These are phyloP conservation scores for Rhazya stricta DNA, from an alignment of 257 asterid species.

Conservation along the genomic window DNA sequence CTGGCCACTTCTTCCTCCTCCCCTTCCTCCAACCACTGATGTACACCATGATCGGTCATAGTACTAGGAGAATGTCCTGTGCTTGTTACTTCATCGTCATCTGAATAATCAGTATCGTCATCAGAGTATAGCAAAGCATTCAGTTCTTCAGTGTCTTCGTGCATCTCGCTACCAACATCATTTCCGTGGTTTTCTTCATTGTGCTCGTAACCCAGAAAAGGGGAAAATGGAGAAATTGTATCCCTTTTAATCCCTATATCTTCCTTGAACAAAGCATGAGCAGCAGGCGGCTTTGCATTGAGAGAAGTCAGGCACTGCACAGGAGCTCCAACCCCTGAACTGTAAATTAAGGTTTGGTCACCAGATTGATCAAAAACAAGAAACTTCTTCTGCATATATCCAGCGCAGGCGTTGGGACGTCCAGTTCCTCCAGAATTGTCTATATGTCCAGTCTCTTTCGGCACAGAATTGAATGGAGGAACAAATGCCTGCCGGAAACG, in stretches of 20 bases:
- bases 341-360: conserved; percentile 54
- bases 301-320: conserved; percentile 27
- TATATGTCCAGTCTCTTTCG: conserved; percentile 20
- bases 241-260: conserved; percentile 23
- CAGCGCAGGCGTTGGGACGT: conserved; percentile 22
- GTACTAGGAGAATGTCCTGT: conserved; percentile 93
- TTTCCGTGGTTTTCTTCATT: conserved; percentile 33
- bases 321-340: conserved; percentile 40
- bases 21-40: conserved; percentile 31
- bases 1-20: conserved; percentile 69
- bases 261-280: conserved; percentile 29
- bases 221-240: conserved; percentile 21
- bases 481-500: conserved; percentile 32
- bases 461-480: conserved; percentile 30
- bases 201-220: conserved; percentile 23
- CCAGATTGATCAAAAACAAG: conserved; percentile 85
- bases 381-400: conserved; percentile 43
- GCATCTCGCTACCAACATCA: conserved; percentile 50
- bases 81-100: conserved; percentile 76
- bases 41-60: conserved; percentile 45
- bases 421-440: conserved; percentile 24
- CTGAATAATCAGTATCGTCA: conserved; percentile 38
- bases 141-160: conserved; percentile 80
- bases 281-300: conserved; percentile 28
- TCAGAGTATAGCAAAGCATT: conserved; percentile 83